phyloP scores from a whole-genome alignment of 176 grass and related monocot species.

The Stipa capillata region DNA sequence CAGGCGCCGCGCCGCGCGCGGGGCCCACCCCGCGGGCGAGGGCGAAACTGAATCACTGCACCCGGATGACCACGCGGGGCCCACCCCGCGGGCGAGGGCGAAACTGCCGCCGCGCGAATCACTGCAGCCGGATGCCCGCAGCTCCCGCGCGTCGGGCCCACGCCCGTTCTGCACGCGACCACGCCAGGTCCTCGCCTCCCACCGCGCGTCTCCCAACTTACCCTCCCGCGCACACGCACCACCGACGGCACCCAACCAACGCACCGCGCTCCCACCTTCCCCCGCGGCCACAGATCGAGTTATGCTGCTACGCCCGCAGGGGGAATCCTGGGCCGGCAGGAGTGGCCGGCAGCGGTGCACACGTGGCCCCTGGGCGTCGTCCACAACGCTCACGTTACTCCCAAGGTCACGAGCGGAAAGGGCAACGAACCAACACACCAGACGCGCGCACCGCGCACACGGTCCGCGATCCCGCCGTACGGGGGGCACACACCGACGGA shows the following conservation, averaged over 20 bases:
- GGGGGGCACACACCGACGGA: conserved; percentile 21
- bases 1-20: neutral
- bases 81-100: conserved; percentile 15
- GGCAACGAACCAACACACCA: neutral
- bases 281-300: neutral
- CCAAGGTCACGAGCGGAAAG: conserved; percentile 43
- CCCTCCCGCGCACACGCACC: neutral
- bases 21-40: neutral
- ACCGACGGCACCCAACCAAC: neutral
- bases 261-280: neutral
- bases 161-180: conserved; percentile 26
- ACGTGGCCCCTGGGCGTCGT: conserved; percentile 38
- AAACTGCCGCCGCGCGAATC: conserved; percentile 52
- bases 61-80: conserved; percentile 5
- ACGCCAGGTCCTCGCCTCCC: neutral
- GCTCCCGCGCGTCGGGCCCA: conserved; percentile 5
- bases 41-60: conserved; percentile 36
- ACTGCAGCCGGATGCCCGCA: neutral
- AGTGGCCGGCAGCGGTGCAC: conserved; percentile 42
- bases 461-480: conserved; percentile 18
- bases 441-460: neutral
- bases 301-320: neutral
- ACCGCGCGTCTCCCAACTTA: neutral
- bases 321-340: conserved; percentile 9
- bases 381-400: conserved; percentile 46